Conservation (phyloP, 129 eudicot genomes). For the Mikania micrantha region DNA sequence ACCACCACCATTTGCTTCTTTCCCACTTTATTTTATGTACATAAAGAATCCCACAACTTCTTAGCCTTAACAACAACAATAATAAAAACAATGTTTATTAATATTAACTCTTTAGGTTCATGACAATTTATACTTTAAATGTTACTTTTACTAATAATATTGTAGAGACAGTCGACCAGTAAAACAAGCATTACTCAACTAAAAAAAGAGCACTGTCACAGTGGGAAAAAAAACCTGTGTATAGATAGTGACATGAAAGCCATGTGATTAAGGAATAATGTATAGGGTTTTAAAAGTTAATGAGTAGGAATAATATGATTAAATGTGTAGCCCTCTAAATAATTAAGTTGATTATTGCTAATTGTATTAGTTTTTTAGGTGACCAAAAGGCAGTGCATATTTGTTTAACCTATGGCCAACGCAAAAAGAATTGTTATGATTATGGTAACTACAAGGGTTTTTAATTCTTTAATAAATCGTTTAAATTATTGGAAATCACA, state of each 20-base stretch:
- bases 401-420: constrained; percentile 21
- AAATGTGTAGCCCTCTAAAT: not conserved
- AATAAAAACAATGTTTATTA: not conserved
- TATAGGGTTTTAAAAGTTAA: not conserved
- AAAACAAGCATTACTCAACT: not conserved
- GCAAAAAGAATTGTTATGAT: constrained; percentile 26
- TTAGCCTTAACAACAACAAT: not conserved
- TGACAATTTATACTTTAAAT: not conserved
- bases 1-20: constrained; percentile 28
- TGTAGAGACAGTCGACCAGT: not conserved
- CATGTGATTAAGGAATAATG: not conserved
- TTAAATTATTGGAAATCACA: constrained; percentile 6
- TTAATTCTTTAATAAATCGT: not conserved
- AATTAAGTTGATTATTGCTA: constrained; percentile 8
- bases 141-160: not conserved
- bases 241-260: not conserved
- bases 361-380: constrained; percentile 22
- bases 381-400: constrained; percentile 15
- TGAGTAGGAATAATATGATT: constrained; percentile 4
- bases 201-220: not conserved
- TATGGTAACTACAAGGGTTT: constrained; percentile 23
- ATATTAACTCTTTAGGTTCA: not conserved
- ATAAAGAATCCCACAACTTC: constrained; percentile 6
- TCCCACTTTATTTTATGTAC: constrained; percentile 17
- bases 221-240: not conserved